A percentile compares a stretch with the other conserved stretches of the same genome.
Conservation (phyloP, 208 protist species). For the Wallacemonas rigidus region DNA sequence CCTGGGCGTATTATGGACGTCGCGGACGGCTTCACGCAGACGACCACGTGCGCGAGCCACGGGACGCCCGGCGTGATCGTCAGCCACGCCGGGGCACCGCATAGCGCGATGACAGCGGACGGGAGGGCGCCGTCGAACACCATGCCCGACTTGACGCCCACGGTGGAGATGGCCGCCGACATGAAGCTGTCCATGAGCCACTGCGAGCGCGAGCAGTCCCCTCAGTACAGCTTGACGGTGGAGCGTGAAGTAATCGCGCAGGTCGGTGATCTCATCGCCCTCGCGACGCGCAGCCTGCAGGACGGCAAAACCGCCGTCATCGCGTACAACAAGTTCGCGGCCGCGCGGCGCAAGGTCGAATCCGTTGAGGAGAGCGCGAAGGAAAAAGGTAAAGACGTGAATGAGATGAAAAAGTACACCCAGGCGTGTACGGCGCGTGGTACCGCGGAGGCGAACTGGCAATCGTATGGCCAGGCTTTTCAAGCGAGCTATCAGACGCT, state of each 20-base stretch:
- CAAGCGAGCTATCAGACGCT: conserved; percentile 19
- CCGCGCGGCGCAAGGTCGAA: neutral
- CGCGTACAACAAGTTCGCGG: conserved; percentile 1
- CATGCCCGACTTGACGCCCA: neutral
- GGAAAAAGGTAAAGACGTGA: conserved; percentile 30
- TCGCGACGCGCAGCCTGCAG: neutral
- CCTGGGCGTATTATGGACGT: conserved; percentile 24
- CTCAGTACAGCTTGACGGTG: conserved; percentile 25
- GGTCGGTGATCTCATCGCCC: neutral
- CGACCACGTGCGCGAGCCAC: conserved; percentile 29
- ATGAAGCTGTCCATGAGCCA: conserved; percentile 29
- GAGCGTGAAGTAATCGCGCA: neutral
- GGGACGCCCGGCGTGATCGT: conserved; percentile 14
- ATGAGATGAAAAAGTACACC: conserved; percentile 14
- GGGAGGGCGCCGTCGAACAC: neutral
- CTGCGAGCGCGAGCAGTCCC: conserved; percentile 22
- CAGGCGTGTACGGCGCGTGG: conserved; percentile 15
- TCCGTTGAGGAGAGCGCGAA: neutral
- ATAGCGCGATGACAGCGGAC: neutral
- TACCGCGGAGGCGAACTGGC: conserved; percentile 12
- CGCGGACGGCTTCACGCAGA: conserved; percentile 22
- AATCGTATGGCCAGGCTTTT: conserved; percentile 20
- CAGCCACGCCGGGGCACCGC: neutral
- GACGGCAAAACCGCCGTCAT: conserved; percentile 25
- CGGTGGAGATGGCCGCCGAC: conserved; percentile 28